A percentile compares a stretch with the other conserved stretches of the same genome.
phyloP scores from a whole-genome alignment of 148 eudicot species.

The Nyssa sinensis region DNA sequence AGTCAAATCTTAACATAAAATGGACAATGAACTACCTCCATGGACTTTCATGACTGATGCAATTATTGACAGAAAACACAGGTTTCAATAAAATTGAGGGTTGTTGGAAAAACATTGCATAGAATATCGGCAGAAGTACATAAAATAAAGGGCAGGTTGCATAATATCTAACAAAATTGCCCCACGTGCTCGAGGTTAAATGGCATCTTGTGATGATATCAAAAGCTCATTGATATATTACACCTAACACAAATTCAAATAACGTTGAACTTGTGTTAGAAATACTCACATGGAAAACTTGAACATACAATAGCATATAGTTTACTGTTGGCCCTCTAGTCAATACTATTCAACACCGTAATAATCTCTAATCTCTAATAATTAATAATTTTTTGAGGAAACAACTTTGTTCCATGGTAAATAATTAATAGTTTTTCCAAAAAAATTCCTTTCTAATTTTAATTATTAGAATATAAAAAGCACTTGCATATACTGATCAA shows the following conservation, averaged over 20 bases:
- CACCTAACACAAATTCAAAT: neutral
- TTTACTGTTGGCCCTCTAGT: no score
- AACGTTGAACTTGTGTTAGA: neutral
- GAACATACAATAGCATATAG: no score
- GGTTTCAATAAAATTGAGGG: neutral
- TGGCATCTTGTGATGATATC: neutral
- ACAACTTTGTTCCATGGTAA: no score
- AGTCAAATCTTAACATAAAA: neutral
- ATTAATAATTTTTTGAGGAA: no score
- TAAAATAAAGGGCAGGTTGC: neutral
- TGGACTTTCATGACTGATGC: neutral
- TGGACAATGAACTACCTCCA: neutral
- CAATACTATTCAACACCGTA: no score
- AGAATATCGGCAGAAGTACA: neutral
- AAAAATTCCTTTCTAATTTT: no score
- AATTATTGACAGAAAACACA: neutral
- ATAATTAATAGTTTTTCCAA: no score
- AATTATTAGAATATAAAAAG: no score
- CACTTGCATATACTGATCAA: no score
- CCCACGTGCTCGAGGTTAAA: neutral
- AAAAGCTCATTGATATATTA: neutral
- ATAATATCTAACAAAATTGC: neutral
- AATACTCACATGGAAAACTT: no score
- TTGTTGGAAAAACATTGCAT: neutral
- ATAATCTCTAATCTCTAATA: no score